A percentile compares a stretch with the other conserved stretches of the same genome.
Evolutionary conservation across 2,329 filamentous ascomycete genomes (phyloP).

Genomic region (Apiospora marii): DNA sequence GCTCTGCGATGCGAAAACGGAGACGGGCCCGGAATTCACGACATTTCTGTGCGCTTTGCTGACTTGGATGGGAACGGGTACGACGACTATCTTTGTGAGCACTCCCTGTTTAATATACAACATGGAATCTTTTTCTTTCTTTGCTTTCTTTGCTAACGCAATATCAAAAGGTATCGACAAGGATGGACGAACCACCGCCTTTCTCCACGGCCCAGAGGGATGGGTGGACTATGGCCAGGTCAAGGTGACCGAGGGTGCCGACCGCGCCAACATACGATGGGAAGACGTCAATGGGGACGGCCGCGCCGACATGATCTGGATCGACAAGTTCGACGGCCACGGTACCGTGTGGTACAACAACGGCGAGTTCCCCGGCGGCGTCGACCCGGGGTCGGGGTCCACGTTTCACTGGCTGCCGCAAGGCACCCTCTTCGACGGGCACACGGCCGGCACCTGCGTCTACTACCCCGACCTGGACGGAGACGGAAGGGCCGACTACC

Average conservation of each 20-base stretch:
- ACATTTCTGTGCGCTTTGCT: constrained; percentile 42
- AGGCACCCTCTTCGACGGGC: too few relatives aligned
- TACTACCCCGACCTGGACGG: constrained; percentile 39
- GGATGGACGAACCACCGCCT: constrained; percentile 38
- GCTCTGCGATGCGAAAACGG: constrained; percentile 33
- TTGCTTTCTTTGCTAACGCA: too few relatives aligned
- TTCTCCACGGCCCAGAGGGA: constrained; percentile 32
- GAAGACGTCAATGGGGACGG: constrained; percentile 50
- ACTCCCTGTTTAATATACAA: too few relatives aligned
- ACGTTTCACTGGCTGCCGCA: too few relatives aligned
- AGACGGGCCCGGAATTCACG: constrained; percentile 36
- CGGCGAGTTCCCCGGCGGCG: too few relatives aligned
- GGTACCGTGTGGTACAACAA: too few relatives aligned
- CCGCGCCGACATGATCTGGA: constrained; percentile 36
- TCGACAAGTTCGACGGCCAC: too few relatives aligned
- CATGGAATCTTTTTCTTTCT: too few relatives aligned
- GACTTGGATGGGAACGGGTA: constrained; percentile 41
- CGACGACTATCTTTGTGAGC: constrained; percentile 42
- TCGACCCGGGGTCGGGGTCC: too few relatives aligned
- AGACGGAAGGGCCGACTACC: constrained; percentile 37
- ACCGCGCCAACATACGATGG: constrained; percentile 47
- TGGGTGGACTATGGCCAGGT: constrained; percentile 37
- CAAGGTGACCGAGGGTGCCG: constrained; percentile 39
- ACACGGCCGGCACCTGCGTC: constrained; percentile 30
- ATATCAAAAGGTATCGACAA: constrained; percentile 31